Base-by-base conservation (phyloP, 805 yeast species). In the Hanseniaspora meyeri region DNA sequence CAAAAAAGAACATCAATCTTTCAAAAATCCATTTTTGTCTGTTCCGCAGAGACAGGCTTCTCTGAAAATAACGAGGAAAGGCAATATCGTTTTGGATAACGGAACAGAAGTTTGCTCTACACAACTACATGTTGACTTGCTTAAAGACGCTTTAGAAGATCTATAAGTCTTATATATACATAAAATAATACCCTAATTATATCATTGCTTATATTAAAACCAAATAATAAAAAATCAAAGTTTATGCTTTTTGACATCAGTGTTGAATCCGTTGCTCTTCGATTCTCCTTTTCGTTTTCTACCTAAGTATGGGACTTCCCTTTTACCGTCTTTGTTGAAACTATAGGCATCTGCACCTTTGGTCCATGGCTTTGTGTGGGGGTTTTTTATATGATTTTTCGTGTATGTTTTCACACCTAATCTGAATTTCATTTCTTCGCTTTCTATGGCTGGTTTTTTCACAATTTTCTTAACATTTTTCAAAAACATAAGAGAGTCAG, bases 341-440 rank as follows among this genome's bases (percentile, higher is more conserved):
- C 27, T 19, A 16, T n/a, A 32, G 3, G 19, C 17, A 19, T 31
- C 39, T 10, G 14, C 11, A 20, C 32, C n/a, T 12, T 32, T 34
- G 2, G 20, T 4, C 0, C n/a, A 4, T 2, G 38, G 19, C 24
- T 46, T 46, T n/a, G 38, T 20, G 4, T 10, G 27, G 11, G 14
- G 82, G 63, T 87, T 91, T 65, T 86, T 73, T 55, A 29, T 52
- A 58, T 20, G 61, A 32, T 24, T 43, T 17, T 45, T 52, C 6
- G 48, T 52, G 16, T 27, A 52, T 1, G 56, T 34, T 27, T 52
- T 46, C 38, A 50, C 46, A 47, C 39, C 52, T 9, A 47, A 45
- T 29, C 57, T 59, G 43, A 43, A 43, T 17, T 57, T 39, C 43
- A 42, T 39, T 14, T 57, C 57, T 38, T 51, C 51, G 31, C 42